Base-by-base conservation (phyloP, 2,329 filamentous ascomycete genomes). In the Penicillium expansum region DNA sequence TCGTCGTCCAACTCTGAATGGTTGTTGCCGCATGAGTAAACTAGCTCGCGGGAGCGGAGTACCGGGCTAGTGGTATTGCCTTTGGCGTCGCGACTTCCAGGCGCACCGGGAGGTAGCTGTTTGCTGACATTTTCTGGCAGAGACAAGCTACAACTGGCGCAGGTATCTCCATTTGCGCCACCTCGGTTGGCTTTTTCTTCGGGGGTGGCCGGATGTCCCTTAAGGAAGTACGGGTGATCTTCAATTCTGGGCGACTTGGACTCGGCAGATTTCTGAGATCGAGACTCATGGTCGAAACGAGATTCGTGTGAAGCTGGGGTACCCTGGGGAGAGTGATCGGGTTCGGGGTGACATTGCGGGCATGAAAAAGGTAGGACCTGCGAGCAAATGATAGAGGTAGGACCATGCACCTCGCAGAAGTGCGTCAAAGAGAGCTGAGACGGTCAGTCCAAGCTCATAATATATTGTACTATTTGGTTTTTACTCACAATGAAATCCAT, bases 321-420 rank as follows among this genome's bases (percentile, higher is more conserved):
- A 16, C 54, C 29, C 16, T 76, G 74, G 56, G 79, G 74, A 61
- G 78, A 67, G 64, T 69, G 49, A 53, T 73, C 69, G 67, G 71
- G 45, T 39, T 76, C 73, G 43, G 74, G 73, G 51, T 75, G 77
- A 69, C 83, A 85, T 66, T 81, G 78, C 45, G 74, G 70, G 67
- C 83, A 85, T 55, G 81, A 75, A 56, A 82, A 76, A 14, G 81
- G 81, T 48, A 81, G 75, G 61, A 83, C 80, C 69, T 85, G 82
- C 57, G 83, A 85, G 71, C 83, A 85, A 62, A 85, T 81, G 70
- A 85, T 83, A 55, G 82, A 84, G 51, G 82, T 85, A 18, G 83
- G 83, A 69, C 83, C 83, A 78, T 85, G 82, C 71, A 82, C 76
- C 74, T 85, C 83, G 73, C 83, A 85, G 71, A 85, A 85, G 74